phyloP scores from a whole-genome alignment of 176 grass and related monocot species.

The Aegilops longissima region DNA sequence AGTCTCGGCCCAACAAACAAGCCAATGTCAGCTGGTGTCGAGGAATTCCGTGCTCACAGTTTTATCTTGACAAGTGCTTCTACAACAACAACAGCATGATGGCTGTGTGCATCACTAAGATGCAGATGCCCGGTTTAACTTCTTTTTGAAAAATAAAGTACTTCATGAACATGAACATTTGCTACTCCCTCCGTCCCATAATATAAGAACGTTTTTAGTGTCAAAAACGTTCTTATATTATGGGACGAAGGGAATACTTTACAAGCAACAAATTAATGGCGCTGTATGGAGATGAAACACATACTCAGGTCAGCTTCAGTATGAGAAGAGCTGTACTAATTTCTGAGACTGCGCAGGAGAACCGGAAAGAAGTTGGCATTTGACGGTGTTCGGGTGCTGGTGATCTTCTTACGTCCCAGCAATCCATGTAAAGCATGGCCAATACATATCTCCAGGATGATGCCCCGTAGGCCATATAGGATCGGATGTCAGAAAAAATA shows the following conservation, averaged over 20 bases:
- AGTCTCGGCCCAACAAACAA: background rate
- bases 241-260: too few relatives aligned
- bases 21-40: constrained; percentile 10
- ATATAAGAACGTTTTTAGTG: too few relatives aligned
- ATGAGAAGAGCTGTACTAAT: background rate
- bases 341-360: background rate
- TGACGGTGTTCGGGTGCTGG: background rate
- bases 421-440: background rate
- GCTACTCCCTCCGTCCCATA: too few relatives aligned
- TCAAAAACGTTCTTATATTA: too few relatives aligned
- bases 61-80: background rate
- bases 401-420: background rate
- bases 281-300: background rate
- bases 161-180: background rate
- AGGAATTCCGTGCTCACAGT: background rate
- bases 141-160: too few relatives aligned
- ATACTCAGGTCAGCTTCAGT: background rate
- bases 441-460: too few relatives aligned
- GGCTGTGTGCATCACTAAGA: too few relatives aligned
- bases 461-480: too few relatives aligned
- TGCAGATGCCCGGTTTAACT: too few relatives aligned
- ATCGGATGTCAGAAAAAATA: too few relatives aligned
- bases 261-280: background rate
- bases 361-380: background rate
- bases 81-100: too few relatives aligned